Percentiles rank a stretch among this genome's conserved stretches.
These are phyloP conservation scores for Ogataea paraovalis DNA, from an alignment of 805 yeast genomes.

Conservation along the genomic window DNA sequence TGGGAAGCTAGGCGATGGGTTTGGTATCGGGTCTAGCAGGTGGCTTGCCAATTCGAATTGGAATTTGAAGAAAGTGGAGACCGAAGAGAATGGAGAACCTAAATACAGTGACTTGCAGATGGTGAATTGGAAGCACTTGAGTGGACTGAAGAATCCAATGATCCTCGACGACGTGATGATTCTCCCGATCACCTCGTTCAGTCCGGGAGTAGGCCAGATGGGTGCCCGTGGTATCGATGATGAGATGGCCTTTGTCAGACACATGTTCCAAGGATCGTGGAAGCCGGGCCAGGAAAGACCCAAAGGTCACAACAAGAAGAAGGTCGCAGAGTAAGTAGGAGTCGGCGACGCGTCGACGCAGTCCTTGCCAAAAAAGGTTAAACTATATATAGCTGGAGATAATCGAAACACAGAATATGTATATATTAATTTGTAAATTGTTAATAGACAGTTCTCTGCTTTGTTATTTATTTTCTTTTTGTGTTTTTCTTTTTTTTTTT, in stretches of 20 bases:
- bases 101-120: slow-evolving; percentile 18
- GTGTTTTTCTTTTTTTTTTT: too few relatives aligned
- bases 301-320: too few relatives aligned
- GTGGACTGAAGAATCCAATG: slow-evolving; percentile 52
- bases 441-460: too few relatives aligned
- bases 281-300: too few relatives aligned
- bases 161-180: slow-evolving; percentile 65
- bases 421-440: too few relatives aligned
- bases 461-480: too few relatives aligned
- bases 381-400: too few relatives aligned
- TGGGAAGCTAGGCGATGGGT: slow-evolving; percentile 32
- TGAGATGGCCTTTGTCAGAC: slow-evolving; percentile 55
- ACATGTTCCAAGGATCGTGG: slow-evolving; percentile 66
- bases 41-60: slow-evolving; percentile 24
- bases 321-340: too few relatives aligned
- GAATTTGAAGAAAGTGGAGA: slow-evolving; percentile 18
- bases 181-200: slow-evolving; percentile 65
- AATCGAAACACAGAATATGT: too few relatives aligned
- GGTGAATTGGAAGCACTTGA: slow-evolving; percentile 62
- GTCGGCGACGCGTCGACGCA: too few relatives aligned
- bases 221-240: slow-evolving; percentile 45
- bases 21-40: slow-evolving; percentile 30
- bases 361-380: too few relatives aligned
- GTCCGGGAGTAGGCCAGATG: slow-evolving; percentile 70
- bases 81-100: slow-evolving; percentile 22